phyloP scores from a whole-genome alignment of 2,329 filamentous ascomycete genomes.

The Eutypella sp. region DNA sequence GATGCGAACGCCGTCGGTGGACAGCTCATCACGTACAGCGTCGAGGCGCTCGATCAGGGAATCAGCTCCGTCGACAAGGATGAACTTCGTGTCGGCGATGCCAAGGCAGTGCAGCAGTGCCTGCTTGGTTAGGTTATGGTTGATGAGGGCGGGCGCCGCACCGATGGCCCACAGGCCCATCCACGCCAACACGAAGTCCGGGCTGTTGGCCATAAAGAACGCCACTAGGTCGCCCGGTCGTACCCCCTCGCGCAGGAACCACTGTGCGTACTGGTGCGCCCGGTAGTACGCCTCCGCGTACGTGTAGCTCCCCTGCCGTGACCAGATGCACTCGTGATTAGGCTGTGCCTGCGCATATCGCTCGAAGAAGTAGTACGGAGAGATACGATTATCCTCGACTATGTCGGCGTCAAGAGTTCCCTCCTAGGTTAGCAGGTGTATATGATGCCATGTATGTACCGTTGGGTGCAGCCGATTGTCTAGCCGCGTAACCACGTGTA shows the following conservation, averaged over 20 bases:
- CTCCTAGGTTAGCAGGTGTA: conserved; percentile 3
- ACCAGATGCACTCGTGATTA: conserved; percentile 61
- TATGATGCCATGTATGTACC: too few species aligned
- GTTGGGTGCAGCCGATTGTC: too few species aligned
- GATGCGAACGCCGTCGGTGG: conserved; percentile 46
- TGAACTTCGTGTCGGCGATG: conserved; percentile 49
- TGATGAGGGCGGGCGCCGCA: conserved; percentile 65
- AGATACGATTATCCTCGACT: conserved; percentile 49
- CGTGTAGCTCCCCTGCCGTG: conserved; percentile 54
- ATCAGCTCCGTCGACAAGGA: conserved; percentile 54
- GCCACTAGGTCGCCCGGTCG: conserved; percentile 56
- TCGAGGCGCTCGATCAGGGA: conserved; percentile 54
- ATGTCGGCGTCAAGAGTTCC: conserved; percentile 8
- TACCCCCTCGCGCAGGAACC: conserved; percentile 55
- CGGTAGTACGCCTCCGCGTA: conserved; percentile 52
- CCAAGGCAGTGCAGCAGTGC: conserved; percentile 61
- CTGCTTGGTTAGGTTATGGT: conserved; percentile 61
- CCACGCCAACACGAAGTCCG: conserved; percentile 64
- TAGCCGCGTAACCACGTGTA: too few species aligned
- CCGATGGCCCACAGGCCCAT: conserved; percentile 61
- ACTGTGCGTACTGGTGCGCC: conserved; percentile 57
- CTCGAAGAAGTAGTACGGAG: conserved; percentile 63
- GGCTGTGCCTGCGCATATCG: conserved; percentile 46
- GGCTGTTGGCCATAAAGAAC: conserved; percentile 62
- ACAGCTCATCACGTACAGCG: conserved; percentile 49